Conservation (phyloP, 208 protist species). For the Acanthamoeba royreba region DNA sequence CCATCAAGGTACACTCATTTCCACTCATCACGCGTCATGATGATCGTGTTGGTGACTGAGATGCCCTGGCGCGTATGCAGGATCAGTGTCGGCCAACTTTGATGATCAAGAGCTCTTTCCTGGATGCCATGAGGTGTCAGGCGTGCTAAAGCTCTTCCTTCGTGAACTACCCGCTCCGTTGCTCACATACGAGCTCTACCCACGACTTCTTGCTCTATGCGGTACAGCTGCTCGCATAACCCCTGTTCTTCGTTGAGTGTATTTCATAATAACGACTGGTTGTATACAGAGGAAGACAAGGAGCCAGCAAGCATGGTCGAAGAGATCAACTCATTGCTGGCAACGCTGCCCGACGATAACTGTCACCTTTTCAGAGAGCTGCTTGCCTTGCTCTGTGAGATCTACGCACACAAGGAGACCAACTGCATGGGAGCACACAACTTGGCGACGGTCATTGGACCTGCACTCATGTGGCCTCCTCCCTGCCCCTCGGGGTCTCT, state of each 20-base stretch:
- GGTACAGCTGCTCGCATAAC: background rate
- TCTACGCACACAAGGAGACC: background rate
- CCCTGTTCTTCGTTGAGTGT: background rate
- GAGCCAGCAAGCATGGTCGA: background rate
- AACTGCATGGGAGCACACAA: slow-evolving; percentile 23
- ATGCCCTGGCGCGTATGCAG: too few relatives aligned
- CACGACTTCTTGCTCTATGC: background rate
- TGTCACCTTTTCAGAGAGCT: background rate
- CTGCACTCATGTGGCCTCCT: background rate
- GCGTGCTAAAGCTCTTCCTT: slow-evolving; percentile 1
- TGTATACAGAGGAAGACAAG: background rate
- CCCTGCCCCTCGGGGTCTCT: background rate
- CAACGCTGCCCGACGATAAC: background rate
- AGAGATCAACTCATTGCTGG: background rate
- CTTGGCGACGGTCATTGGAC: background rate
- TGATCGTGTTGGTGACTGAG: too few relatives aligned
- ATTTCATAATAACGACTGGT: background rate
- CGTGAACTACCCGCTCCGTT: background rate
- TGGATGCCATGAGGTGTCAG: background rate
- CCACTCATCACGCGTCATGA: too few relatives aligned
- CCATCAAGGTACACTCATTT: background rate
- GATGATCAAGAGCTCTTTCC: background rate
- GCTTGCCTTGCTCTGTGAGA: background rate
- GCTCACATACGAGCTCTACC: background rate
- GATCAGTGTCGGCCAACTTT: background rate